A percentile compares a stretch with the other conserved stretches of the same genome.
Evolutionary conservation across 768 basidiomycete genomes (phyloP).

Genomic region (Omphalotus guepiniiformis): DNA sequence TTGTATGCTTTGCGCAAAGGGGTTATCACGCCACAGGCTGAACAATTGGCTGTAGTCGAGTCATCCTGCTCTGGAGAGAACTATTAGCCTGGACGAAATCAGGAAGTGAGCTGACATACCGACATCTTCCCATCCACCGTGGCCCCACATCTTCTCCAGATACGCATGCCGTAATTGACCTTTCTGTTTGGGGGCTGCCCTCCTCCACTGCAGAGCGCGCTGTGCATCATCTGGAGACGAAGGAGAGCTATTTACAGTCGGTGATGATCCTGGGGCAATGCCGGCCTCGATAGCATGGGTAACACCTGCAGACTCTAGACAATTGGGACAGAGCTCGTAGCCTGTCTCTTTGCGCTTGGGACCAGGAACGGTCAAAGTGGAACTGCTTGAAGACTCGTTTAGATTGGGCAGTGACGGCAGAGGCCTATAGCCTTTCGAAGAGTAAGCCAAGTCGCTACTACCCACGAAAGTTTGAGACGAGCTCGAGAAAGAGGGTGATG

Average conservation of each 20-base stretch:
- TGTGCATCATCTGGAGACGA: constrained; percentile 52
- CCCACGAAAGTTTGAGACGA: constrained; percentile 38
- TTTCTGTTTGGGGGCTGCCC: constrained; percentile 67
- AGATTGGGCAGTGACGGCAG: constrained; percentile 37
- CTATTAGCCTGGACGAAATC: constrained; percentile 1
- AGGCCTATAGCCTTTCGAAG: constrained; percentile 31
- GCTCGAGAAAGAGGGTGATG: constrained; percentile 21
- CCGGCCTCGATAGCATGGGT: constrained; percentile 68
- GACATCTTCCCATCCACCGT: constrained; percentile 81
- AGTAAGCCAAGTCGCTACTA: constrained; percentile 5
- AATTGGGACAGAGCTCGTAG: constrained; percentile 82
- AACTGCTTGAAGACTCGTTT: constrained; percentile 12
- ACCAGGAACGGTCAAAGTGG: constrained; percentile 21
- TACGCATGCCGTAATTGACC: constrained; percentile 83
- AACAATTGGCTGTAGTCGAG: constrained; percentile 58
- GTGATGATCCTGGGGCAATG: constrained; percentile 44
- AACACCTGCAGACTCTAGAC: constrained; percentile 75
- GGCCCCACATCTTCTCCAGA: constrained; percentile 82
- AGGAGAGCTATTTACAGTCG: constrained; percentile 32
- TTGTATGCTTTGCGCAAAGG: constrained; percentile 69
- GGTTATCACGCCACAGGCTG: constrained; percentile 58
- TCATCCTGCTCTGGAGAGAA: constrained; percentile 60
- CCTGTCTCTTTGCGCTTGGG: constrained; percentile 32
- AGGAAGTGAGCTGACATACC: constrained; percentile 40
- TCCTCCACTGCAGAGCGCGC: constrained; percentile 52